Conservation (phyloP, 805 yeast genomes). For the Monosporozyma aerobia region DNA sequence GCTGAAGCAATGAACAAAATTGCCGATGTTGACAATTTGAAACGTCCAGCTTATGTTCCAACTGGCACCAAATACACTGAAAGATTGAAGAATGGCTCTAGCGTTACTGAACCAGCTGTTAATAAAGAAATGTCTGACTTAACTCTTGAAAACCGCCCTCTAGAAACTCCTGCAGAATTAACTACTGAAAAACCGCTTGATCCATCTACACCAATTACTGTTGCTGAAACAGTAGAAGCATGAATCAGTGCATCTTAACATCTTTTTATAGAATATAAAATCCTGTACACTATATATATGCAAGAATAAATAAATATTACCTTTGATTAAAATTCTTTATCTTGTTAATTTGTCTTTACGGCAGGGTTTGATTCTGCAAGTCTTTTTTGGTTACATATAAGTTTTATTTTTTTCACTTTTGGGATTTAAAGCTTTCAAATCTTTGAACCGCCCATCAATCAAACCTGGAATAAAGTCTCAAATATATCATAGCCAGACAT, state of each 20-base stretch:
- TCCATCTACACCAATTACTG: neutral
- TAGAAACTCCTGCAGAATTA: slow-evolving; percentile 1
- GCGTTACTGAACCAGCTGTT: slow-evolving; percentile 1
- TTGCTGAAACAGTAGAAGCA: slow-evolving; percentile 1
- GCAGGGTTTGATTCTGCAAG: neutral
- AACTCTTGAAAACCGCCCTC: neutral
- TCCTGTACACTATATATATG: neutral
- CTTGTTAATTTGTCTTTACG: neutral
- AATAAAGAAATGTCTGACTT: neutral
- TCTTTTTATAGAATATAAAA: neutral
- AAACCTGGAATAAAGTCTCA: neutral
- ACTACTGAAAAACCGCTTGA: neutral
- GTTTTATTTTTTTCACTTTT: neutral
- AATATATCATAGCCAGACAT: neutral
- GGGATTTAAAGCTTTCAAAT: neutral
- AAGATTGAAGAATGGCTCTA: neutral
- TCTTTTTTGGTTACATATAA: neutral
- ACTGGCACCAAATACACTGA: slow-evolving; percentile 8
- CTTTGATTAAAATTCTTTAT: neutral
- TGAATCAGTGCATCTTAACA: neutral
- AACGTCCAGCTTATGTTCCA: slow-evolving; percentile 34
- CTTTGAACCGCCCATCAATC: neutral
- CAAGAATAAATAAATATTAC: neutral
- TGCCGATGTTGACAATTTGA: slow-evolving; percentile 11
- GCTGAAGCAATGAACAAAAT: slow-evolving; percentile 37